Evolutionary conservation across 148 eudicot genomes (phyloP).

Genomic region (Spergularia bocconei): DNA sequence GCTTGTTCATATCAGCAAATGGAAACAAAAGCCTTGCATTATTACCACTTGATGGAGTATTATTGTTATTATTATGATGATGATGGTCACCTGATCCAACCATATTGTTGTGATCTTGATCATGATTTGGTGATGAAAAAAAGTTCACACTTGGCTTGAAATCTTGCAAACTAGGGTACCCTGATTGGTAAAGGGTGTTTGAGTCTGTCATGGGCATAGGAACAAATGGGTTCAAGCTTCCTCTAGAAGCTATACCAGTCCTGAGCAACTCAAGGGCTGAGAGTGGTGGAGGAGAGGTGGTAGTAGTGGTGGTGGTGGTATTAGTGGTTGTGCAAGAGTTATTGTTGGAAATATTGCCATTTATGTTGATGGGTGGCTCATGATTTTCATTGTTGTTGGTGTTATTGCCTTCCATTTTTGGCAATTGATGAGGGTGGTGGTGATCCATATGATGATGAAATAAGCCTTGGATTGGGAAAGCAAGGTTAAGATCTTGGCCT

Average conservation of each 20-base stretch:
- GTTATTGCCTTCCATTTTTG: constrained; percentile 35
- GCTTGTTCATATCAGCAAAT: constrained; percentile 48
- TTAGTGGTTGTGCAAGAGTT: background rate
- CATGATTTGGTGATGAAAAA: constrained; percentile 19
- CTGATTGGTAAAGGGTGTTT: constrained; percentile 37
- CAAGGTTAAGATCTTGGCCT: constrained; percentile 62
- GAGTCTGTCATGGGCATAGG: constrained; percentile 37
- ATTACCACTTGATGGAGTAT: constrained; percentile 14
- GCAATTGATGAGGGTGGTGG: constrained; percentile 23
- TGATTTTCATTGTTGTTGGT: constrained; percentile 23
- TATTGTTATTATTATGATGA: constrained; percentile 21
- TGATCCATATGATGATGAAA: constrained; percentile 35
- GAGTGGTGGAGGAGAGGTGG: constrained; percentile 21
- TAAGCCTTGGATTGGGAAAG: constrained; percentile 40
- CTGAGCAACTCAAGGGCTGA: constrained; percentile 63
- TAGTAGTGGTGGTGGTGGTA: constrained; percentile 26
- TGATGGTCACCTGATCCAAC: constrained; percentile 22
- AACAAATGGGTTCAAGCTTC: constrained; percentile 39
- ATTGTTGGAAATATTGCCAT: background rate
- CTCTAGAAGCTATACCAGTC: constrained; percentile 46
- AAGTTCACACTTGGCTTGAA: constrained; percentile 50
- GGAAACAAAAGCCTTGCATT: constrained; percentile 53
- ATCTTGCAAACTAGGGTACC: constrained; percentile 54
- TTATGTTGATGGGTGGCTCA: constrained; percentile 15
- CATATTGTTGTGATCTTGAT: constrained; percentile 22